A percentile compares a stretch with the other conserved stretches of the same genome.
Evolutionary conservation across 371 early-diverging fungal species (phyloP).

Genomic region (Saksenaea oblongispora): DNA sequence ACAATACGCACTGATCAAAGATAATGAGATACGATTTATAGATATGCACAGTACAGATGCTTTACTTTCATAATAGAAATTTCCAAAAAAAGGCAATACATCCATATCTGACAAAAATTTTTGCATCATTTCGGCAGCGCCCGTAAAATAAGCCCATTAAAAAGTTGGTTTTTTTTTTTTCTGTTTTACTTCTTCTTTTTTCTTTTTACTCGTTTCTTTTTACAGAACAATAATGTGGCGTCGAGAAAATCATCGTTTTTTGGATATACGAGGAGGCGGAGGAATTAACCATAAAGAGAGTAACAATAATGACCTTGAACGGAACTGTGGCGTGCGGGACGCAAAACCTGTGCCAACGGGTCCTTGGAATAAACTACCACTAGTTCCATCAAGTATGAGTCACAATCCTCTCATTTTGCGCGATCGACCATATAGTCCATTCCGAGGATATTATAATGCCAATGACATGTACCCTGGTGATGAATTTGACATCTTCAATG

Average conservation of each 20-base stretch:
- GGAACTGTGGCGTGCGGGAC: neutral
- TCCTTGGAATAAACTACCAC: neutral
- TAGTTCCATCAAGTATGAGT: neutral
- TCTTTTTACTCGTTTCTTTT: neutral
- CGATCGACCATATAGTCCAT: conserved; percentile 15
- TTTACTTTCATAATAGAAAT: conserved; percentile 18
- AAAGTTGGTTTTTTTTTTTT: neutral
- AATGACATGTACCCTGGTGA: conserved; percentile 9
- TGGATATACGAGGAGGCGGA: conserved; percentile 1
- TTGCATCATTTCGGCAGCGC: neutral
- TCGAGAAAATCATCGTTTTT: neutral
- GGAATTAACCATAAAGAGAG: neutral
- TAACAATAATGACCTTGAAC: neutral
- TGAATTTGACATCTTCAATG: conserved; percentile 10
- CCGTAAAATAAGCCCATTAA: neutral
- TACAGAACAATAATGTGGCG: neutral
- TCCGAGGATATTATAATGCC: conserved; percentile 7
- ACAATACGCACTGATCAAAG: conserved; percentile 38
- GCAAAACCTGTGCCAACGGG: neutral
- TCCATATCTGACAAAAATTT: neutral
- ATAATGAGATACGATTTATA: conserved; percentile 41
- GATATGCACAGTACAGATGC: conserved; percentile 39
- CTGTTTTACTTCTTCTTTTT: neutral
- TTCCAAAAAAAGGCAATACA: neutral
- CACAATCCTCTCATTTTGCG: neutral